Conservation (phyloP, 345 rosid species). For the Aquilaria yunnanensis region DNA sequence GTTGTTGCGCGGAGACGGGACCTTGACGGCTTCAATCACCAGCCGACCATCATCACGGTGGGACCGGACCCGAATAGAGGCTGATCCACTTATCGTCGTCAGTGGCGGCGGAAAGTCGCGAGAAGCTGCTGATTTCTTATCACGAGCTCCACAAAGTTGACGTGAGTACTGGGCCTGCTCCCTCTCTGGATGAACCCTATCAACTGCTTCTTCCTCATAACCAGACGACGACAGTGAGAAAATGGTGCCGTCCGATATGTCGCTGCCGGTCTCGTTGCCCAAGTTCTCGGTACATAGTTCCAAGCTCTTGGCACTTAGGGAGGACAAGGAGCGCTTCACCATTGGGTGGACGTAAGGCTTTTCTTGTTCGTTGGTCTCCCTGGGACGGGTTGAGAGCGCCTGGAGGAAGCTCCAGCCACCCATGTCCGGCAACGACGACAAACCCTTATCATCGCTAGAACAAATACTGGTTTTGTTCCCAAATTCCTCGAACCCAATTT, state of each 20-base stretch:
- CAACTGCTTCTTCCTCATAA: neutral
- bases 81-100: conserved; percentile 55
- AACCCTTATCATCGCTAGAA: neutral
- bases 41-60: conserved; percentile 70
- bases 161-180: conserved; percentile 14
- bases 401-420: conserved; percentile 55
- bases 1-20: conserved; percentile 20
- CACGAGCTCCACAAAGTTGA: conserved; percentile 15
- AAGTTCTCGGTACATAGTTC: conserved; percentile 80
- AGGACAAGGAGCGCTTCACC: conserved; percentile 34
- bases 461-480: neutral
- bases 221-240: conserved; percentile 27
- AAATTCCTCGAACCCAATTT: conserved; percentile 14
- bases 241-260: conserved; percentile 24
- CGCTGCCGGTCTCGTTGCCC: conserved; percentile 76
- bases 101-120: conserved; percentile 74
- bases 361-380: conserved; percentile 16
- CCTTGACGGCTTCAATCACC: conserved; percentile 44
- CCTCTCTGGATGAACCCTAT: conserved; percentile 19
- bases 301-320: conserved; percentile 64
- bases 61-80: conserved; percentile 46
- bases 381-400: conserved; percentile 23
- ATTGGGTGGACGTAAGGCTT: conserved; percentile 37
- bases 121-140: conserved; percentile 18
- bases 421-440: conserved; percentile 17